Base-by-base conservation (phyloP, 1,284 basidiomycete genomes). In the Melampsora abietis-canadensis region DNA sequence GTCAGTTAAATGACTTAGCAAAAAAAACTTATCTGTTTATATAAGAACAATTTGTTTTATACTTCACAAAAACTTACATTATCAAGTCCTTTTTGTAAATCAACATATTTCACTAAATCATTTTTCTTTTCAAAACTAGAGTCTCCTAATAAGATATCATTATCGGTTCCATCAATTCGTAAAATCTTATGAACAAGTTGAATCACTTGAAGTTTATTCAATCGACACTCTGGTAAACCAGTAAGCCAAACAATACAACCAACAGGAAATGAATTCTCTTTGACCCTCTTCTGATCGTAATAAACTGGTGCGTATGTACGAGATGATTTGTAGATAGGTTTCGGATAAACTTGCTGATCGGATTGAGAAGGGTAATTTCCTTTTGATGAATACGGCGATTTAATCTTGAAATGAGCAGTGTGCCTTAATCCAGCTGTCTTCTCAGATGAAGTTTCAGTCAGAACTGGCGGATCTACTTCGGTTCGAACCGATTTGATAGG, bases 61-160 rank as follows among this genome's bases (percentile, higher is more conserved):
- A 27, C 27, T 27, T 27, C 27, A n/a, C 27, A 8, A 27, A 27
- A 19, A 27, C 51, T 21, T 27, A 54, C 51, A 54, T 54, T n/a
- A 54, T 54, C 51, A 54, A 54, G 51, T 54, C 51, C 51, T 54
- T 54, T 54, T 54, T 54, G 51, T 21, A 54, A 54, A 54, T 54
- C 51, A 54, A 54, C 51, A 21, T 54, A 54, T 54, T 27, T 54
- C n/a, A 54, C 27, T 4, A 54, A n/a, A 2, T n/a, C 27, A 27
- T 27, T n/a, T n/a, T 21, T 54, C 51, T 21, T 54, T 21, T 24
- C n/a, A 8, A 7, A n/a, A n/a, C 6, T 51, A 12, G 17, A n/a
- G 6, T 51, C 19, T 12, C 24, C 48, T 24, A 51, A 51, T 17
- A 19, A 24, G 15, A 51, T 51, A 8, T 21, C 51, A 54, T 54